Conservation (phyloP, 192 early-diverging fungal species). For the Podila minutissima region DNA sequence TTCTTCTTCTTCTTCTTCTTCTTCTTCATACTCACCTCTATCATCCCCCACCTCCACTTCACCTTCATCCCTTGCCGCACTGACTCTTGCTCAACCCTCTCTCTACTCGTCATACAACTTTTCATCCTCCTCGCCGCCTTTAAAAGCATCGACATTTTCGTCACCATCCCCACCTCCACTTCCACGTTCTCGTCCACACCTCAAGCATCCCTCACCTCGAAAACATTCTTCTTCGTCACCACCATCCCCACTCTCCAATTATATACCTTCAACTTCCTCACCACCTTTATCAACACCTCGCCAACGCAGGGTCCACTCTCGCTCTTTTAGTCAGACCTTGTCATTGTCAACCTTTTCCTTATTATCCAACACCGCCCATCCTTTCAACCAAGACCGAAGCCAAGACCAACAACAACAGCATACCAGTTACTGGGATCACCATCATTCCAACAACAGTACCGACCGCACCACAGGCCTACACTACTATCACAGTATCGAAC, state of each 20-base stretch:
- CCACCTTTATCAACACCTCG: not conserved
- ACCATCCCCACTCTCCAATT: not conserved
- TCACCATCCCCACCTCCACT: not conserved
- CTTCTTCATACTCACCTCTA: not conserved
- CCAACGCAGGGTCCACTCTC: not conserved
- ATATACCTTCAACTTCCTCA: not conserved
- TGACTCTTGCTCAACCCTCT: not conserved
- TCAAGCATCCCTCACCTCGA: not conserved
- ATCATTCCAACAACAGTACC: not conserved
- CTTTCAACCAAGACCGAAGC: not conserved
- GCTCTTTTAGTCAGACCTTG: not conserved
- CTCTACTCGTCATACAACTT: not conserved
- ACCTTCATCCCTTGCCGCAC: not conserved
- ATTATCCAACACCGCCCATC: not conserved
- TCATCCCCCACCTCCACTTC: not conserved
- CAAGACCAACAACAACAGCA: too few relatives aligned
- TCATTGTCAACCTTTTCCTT: not conserved
- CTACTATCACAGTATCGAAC: not conserved
- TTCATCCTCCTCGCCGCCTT: not conserved
- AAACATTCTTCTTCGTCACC: not conserved
- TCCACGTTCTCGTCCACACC: not conserved
- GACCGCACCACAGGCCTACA: not conserved
- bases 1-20: not conserved
- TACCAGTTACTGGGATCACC: too few relatives aligned
- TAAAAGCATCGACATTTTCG: not conserved